Conservation (phyloP, 805 yeast genomes). For the Metschnikowia baotianmanensis region DNA sequence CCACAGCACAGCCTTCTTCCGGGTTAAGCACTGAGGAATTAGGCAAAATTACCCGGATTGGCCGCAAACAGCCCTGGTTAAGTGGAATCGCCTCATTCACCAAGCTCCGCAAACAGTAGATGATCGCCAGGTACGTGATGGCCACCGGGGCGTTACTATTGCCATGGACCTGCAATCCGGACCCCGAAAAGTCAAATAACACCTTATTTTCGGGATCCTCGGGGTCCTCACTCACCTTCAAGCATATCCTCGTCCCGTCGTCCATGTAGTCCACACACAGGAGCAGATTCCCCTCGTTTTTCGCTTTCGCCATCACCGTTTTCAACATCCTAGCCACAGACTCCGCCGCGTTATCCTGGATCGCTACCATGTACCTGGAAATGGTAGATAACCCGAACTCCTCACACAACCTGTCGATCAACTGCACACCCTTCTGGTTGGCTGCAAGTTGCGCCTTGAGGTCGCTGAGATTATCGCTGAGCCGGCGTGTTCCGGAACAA, state of each 20-base stretch:
- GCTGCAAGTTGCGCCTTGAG: constrained; percentile 41
- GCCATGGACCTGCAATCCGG: constrained; percentile 84
- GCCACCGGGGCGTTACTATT: constrained; percentile 93
- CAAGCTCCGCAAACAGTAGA: constrained; percentile 81
- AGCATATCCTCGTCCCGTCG: constrained; percentile 70
- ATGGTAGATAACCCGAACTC: constrained; percentile 20
- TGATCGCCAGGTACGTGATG: constrained; percentile 82
- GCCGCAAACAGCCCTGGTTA: constrained; percentile 88
- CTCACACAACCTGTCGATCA: constrained; percentile 17
- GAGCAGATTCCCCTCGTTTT: constrained; percentile 24
- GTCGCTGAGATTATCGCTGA: constrained; percentile 76
- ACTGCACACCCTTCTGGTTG: constrained; percentile 17
- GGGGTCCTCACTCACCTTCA: constrained; percentile 46
- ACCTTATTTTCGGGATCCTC: constrained; percentile 55
- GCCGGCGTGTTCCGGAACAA: constrained; percentile 83
- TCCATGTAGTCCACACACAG: constrained; percentile 60
- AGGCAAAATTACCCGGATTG: constrained; percentile 57
- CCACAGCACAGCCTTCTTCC: constrained; percentile 83
- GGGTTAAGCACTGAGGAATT: constrained; percentile 57
- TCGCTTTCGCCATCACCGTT: constrained; percentile 20
- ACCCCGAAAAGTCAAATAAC: constrained; percentile 78
- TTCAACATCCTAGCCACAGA: constrained; percentile 19
- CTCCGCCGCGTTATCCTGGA: constrained; percentile 21
- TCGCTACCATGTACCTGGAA: constrained; percentile 19
- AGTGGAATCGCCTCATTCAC: constrained; percentile 87